These are phyloP conservation scores for Bertia moriformis DNA, from an alignment of 2,329 filamentous ascomycete genomes.

Conservation along the genomic window DNA sequence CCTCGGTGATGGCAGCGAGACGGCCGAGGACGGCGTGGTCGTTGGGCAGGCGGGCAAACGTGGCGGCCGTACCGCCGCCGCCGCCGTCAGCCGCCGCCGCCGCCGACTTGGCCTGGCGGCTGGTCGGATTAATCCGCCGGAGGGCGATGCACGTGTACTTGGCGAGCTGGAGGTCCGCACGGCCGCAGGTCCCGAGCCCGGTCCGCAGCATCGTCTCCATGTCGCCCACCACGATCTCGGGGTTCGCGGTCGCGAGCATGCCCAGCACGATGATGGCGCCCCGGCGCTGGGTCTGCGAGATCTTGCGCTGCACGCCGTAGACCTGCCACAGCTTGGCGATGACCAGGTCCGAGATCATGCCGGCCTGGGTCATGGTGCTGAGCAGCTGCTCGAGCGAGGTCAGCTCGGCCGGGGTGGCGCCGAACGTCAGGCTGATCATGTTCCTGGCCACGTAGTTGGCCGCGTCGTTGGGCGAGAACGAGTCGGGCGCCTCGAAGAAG, in stretches of 20 bases:
- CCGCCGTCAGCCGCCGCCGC: too few relatives aligned
- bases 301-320: slow-evolving; percentile 85
- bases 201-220: slow-evolving; percentile 90
- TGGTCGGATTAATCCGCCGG: slow-evolving; percentile 74
- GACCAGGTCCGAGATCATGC: slow-evolving; percentile 71
- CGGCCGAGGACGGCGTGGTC: slow-evolving; percentile 79
- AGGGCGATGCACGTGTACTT: slow-evolving; percentile 93
- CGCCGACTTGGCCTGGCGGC: slow-evolving; percentile 67
- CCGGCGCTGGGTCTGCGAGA: slow-evolving; percentile 76
- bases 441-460: slow-evolving; percentile 93
- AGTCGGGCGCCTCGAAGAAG: slow-evolving; percentile 88
- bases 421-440: slow-evolving; percentile 97
- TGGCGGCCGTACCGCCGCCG: slow-evolving; percentile 43
- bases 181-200: slow-evolving; percentile 68
- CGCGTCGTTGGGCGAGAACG: slow-evolving; percentile 74
- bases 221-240: slow-evolving; percentile 83
- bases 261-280: slow-evolving; percentile 92
- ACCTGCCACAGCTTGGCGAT: slow-evolving; percentile 93
- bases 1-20: slow-evolving; percentile 71
- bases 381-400: slow-evolving; percentile 90
- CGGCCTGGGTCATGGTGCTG: slow-evolving; percentile 93
- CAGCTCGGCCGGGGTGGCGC: slow-evolving; percentile 82
- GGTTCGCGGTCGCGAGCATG: slow-evolving; percentile 89
- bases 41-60: slow-evolving; percentile 69
- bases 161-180: slow-evolving; percentile 71